A percentile compares a stretch with the other conserved stretches of the same genome.
Conservation (phyloP, 495 filamentous ascomycete genomes). For the Lichenothelia convexa region DNA sequence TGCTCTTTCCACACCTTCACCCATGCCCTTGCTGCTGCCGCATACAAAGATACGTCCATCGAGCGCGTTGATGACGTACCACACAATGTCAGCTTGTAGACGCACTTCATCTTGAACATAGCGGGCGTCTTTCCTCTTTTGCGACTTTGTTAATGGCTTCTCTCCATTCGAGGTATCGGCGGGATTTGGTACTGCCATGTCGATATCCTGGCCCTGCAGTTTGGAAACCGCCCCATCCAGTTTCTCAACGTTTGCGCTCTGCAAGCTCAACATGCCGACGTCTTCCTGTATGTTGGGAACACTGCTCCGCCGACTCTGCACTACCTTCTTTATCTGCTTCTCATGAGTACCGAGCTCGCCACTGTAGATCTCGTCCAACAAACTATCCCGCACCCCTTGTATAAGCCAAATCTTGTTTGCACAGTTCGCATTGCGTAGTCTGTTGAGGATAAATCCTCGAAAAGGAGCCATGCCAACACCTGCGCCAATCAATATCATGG, state of each 20-base stretch:
- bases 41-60: slow-evolving; percentile 94
- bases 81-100: slow-evolving; percentile 82
- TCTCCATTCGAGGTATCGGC: neutral
- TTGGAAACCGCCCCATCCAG: too few relatives aligned
- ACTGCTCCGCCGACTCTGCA: slow-evolving; percentile 66
- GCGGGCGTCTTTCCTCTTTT: slow-evolving; percentile 13
- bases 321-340: slow-evolving; percentile 78
- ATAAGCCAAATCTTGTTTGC: slow-evolving; percentile 99
- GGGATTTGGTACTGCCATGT: too few relatives aligned
- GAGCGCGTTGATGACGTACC: slow-evolving; percentile 85
- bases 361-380: slow-evolving; percentile 85
- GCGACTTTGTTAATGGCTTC: too few relatives aligned
- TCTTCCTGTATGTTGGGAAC: slow-evolving; percentile 75
- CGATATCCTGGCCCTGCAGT: too few relatives aligned
- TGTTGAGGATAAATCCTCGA: slow-evolving; percentile 88
- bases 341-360: slow-evolving; percentile 95
- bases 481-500: slow-evolving; percentile 93
- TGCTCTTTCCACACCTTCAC: slow-evolving; percentile 66
- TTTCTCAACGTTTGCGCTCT: neutral
- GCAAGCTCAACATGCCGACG: slow-evolving; percentile 23
- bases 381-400: slow-evolving; percentile 83
- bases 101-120: slow-evolving; percentile 30
- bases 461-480: slow-evolving; percentile 95
- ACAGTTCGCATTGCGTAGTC: slow-evolving; percentile 88
- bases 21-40: slow-evolving; percentile 88